Evolutionary conservation across 129 eudicot genomes (phyloP), one percentile per base, ranked within the genome.

Genomic region (Lactuca saligna): DNA sequence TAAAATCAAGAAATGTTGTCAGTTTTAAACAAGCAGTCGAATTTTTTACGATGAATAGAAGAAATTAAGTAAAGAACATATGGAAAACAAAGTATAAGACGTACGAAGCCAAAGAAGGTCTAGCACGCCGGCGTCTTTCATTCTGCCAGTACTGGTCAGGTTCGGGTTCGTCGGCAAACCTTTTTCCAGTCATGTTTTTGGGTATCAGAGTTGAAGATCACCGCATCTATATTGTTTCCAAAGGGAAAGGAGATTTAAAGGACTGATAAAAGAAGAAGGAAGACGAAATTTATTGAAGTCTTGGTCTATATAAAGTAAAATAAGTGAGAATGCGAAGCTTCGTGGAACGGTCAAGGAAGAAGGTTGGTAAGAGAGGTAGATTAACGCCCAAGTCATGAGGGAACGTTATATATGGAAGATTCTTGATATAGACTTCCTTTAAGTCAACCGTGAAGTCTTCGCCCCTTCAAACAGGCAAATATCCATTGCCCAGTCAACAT

Each of bases 21-120:
- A 38, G 5, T 29, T 65, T 48, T 25, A 29, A 25, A 20, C 10
- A 13, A 46, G 51, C 5, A 10, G 15, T 5, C 51, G 44, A 32
- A 46, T 4, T 12, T 20, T 12, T 34, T 33, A 54, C 17, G 57
- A 7, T 4, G 57, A 16, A 38, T 7, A 38, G 34, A 57, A 42
- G 15, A 38, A 4, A 54, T 37, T 39, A 5, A 17, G 17, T 9
- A 63, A 63, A 32, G 4, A 38, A 65, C 4, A 65, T 15, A 53
- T 32, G 8, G 3, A 35, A 20, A 14, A 42, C 3, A 41, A 57
- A 14, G 56, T 37, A 54, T 8, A 42, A 34, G 51, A 85, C 91
- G 16, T 90, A 90, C 97, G 87, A 78, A n/a, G 90, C 90, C 37
- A 90, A 82, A 63, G 91, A 69, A 8, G 94, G 86, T 66, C 70